Evolutionary conservation across 225 moss, liverwort and hornwort species (phyloP), one percentile per base, ranked within the genome.

Genomic region (Sphagnum contortum): DNA sequence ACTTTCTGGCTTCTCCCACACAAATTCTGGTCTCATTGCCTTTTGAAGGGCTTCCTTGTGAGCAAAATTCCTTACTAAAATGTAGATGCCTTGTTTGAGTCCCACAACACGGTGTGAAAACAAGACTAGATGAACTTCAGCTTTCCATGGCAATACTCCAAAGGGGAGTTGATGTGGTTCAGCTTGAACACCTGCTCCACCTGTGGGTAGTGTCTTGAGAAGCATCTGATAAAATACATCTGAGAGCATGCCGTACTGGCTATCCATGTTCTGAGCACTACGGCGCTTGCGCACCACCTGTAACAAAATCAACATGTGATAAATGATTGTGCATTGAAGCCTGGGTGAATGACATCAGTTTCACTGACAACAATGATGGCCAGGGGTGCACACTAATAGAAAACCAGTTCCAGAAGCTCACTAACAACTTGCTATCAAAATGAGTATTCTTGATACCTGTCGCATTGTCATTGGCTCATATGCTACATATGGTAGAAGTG

Each of bases 231-330:
- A 92, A 62, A 89, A 92, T 2, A 83, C 75, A 57, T 92, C 87
- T 45, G 67, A 66, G 54, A 74, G 74, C 83, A 92, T 85, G 59
- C 87, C 92, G 54, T 73, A 83, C 48, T 70, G 50, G 29, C 79
- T 76, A 62, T 89, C 87, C 87, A 92, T 89, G 73, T 87, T 83
- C 78, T 87, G 77, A 66, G 89, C 92, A 69, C 89, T 92, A 49
- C 92, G 81, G 49, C 92, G 85, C 75, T 77, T 87, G 61, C 85
- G 80, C 62, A 89, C 80, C 60, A 92, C 89, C 76, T 92, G 76
- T 9, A 6, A 52, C 52, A 6, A 29, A 29, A 29, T 29, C 29
- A 29, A 29, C 29, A 29, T 29, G 29, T 29, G 29, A 29, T 29
- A 29, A 29, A 29, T 29, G 29, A 1, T 29, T 29, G 29, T 29